Evolutionary conservation across 2,329 filamentous ascomycete species (phyloP).

Genomic region (Trematosphaeria pertusa): DNA sequence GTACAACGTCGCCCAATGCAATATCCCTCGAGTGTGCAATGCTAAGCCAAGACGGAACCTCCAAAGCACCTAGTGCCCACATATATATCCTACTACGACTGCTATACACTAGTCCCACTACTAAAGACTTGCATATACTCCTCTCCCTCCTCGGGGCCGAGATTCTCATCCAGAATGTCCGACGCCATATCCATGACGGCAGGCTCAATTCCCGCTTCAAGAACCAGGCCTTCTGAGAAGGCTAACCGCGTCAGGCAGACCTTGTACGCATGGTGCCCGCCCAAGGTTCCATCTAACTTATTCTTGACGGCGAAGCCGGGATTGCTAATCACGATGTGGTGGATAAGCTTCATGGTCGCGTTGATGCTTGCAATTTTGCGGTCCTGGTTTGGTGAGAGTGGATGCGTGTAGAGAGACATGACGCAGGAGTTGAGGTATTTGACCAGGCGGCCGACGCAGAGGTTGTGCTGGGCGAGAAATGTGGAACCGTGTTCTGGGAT

Average conservation of each 20-base stretch:
- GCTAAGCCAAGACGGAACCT: no score
- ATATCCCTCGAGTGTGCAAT: no score
- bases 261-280: slow-evolving; percentile 81
- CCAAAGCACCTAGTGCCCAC: no score
- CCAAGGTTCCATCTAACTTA: slow-evolving; percentile 73
- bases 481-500: slow-evolving; percentile 65
- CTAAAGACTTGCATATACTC: slow-evolving; percentile 58
- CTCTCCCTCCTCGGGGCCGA: slow-evolving; percentile 81
- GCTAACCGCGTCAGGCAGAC: slow-evolving; percentile 83
- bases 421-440: slow-evolving; percentile 78
- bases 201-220: slow-evolving; percentile 78
- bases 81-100: no score
- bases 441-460: slow-evolving; percentile 76
- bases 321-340: slow-evolving; percentile 66
- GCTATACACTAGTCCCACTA: no score
- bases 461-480: slow-evolving; percentile 72
- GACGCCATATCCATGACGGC: slow-evolving; percentile 83
- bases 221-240: slow-evolving; percentile 79
- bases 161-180: slow-evolving; percentile 77
- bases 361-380: slow-evolving; percentile 62
- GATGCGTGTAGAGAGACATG: slow-evolving; percentile 60
- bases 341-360: slow-evolving; percentile 65
- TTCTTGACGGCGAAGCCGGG: slow-evolving; percentile 71
- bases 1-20: no score
- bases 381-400: slow-evolving; percentile 43